These are phyloP conservation scores for Amanita rimosa DNA, from an alignment of 768 basidiomycete genomes.

Conservation along the genomic window DNA sequence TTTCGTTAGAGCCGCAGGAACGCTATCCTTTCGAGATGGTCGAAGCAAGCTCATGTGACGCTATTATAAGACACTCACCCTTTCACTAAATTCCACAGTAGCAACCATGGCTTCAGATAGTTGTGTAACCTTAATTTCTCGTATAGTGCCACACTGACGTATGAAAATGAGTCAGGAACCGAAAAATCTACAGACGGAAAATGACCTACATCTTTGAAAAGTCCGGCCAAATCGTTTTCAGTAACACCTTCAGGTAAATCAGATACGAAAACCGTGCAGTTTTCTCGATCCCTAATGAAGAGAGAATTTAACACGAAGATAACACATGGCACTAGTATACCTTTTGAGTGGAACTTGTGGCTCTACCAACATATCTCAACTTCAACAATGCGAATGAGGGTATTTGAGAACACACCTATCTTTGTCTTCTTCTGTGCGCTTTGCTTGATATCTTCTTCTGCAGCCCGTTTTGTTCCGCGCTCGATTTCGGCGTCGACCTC, in stretches of 20 bases:
- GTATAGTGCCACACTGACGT: conserved; percentile 71
- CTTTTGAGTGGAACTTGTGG: conserved; percentile 45
- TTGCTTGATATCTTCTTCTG: conserved; percentile 37
- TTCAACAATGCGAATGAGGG: not conserved
- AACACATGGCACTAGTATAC: conserved; percentile 20
- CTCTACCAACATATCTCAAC: conserved; percentile 22
- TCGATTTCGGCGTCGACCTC: conserved; percentile 26
- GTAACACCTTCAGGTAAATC: conserved; percentile 45
- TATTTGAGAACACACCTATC: conserved; percentile 32
- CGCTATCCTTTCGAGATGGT: conserved; percentile 42
- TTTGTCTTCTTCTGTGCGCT: conserved; percentile 46
- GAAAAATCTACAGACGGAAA: not conserved
- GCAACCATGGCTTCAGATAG: conserved; percentile 56
- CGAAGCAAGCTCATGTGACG: not conserved
- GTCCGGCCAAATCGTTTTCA: conserved; percentile 52
- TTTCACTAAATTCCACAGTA: conserved; percentile 76
- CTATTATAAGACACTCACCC: conserved; percentile 25
- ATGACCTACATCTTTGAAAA: conserved; percentile 73
- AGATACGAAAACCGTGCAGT: conserved; percentile 82
- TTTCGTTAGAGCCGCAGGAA: conserved; percentile 84
- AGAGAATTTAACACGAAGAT: conserved; percentile 1
- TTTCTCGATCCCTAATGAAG: conserved; percentile 77
- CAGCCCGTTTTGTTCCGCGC: conserved; percentile 48
- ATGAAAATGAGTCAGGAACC: not conserved
- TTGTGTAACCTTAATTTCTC: conserved; percentile 72